phyloP scores from a whole-genome alignment of 805 yeast species.

The Saturnispora zaruensis region DNA sequence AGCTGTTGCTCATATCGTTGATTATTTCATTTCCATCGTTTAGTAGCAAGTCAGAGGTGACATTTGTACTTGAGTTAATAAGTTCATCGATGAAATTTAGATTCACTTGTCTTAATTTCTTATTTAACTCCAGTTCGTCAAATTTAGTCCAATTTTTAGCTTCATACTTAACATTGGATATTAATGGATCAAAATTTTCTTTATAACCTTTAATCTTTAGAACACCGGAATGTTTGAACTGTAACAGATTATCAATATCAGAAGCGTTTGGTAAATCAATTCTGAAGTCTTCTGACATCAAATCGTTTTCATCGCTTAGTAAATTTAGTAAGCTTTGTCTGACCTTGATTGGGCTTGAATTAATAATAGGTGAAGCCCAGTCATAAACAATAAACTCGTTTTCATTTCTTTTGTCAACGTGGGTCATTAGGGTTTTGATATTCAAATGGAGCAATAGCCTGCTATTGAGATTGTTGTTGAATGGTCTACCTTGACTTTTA shows the following conservation, averaged over 20 bases:
- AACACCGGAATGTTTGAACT: conserved; percentile 7
- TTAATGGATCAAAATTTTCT: conserved; percentile 4
- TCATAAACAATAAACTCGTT: conserved; percentile 18
- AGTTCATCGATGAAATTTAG: background rate
- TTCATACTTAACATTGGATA: conserved; percentile 4
- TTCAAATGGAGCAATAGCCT: conserved; percentile 24
- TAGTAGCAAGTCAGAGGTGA: background rate
- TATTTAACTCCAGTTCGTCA: background rate
- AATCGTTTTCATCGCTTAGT: conserved; percentile 2
- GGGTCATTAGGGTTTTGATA: conserved; percentile 19
- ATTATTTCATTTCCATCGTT: background rate
- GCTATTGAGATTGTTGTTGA: conserved; percentile 22
- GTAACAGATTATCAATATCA: conserved; percentile 4
- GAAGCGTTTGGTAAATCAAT: conserved; percentile 7
- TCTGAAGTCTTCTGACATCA: conserved; percentile 10
- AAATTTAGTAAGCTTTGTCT: background rate
- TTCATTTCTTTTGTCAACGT: conserved; percentile 19
- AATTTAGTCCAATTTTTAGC: conserved; percentile 5
- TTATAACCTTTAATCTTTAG: conserved; percentile 10
- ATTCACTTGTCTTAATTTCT: background rate
- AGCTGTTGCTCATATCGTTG: background rate
- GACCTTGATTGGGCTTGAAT: background rate
- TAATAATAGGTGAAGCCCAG: conserved; percentile 5
- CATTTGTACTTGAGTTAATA: background rate
- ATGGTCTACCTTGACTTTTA: conserved; percentile 32